Conservation (phyloP, 2,329 filamentous ascomycete species). For the Didymella pomorum region DNA sequence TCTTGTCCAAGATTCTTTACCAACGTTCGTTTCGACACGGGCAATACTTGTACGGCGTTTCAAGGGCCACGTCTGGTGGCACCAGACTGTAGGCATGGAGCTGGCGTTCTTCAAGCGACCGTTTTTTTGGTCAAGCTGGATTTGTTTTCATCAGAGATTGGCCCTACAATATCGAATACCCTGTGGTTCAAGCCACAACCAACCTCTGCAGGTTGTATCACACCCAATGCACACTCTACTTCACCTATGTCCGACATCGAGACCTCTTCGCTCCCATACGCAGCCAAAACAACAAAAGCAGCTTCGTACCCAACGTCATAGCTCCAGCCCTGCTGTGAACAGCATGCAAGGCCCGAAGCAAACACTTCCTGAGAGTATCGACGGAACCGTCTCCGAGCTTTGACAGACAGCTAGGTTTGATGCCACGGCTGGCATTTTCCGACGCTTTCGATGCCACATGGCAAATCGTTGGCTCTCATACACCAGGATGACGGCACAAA, state of each 20-base stretch:
- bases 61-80: slow-evolving; percentile 10
- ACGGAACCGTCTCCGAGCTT: neutral
- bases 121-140: neutral
- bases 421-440: neutral
- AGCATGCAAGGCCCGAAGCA: neutral
- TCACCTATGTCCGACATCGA: neutral
- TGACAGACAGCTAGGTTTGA: no score
- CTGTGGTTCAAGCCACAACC: slow-evolving; percentile 6
- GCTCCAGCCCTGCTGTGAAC: neutral
- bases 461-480: neutral
- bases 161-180: slow-evolving; percentile 11
- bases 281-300: neutral
- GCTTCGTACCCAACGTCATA: neutral
- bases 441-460: neutral
- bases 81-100: slow-evolving; percentile 8
- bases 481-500: neutral
- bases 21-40: neutral
- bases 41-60: slow-evolving; percentile 2
- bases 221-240: slow-evolving; percentile 4
- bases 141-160: slow-evolving; percentile 1
- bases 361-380: neutral
- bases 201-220: neutral
- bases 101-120: slow-evolving; percentile 1
- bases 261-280: neutral
- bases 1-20: neutral